Evolutionary conservation across 2,329 filamentous ascomycete species (phyloP).

Genomic region (Myriosclerotinia duriaeana): DNA sequence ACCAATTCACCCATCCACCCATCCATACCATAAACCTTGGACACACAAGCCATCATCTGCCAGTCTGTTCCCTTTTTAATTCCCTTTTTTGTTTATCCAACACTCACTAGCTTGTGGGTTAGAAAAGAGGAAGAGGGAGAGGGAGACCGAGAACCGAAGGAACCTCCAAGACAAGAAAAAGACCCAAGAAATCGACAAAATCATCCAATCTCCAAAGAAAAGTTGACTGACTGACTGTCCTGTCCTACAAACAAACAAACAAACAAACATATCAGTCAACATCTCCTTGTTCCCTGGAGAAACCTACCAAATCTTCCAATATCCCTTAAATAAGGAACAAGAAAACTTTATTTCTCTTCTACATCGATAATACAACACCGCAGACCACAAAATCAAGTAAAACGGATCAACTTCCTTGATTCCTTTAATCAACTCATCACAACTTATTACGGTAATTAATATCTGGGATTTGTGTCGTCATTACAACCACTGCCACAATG

Average conservation of each 20-base stretch:
- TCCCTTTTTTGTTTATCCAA: background rate
- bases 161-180: too few relatives aligned
- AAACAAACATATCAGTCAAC: conserved; percentile 1
- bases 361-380: conserved; percentile 7
- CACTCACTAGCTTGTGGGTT: background rate
- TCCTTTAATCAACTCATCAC: conserved; percentile 6
- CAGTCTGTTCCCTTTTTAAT: conserved; percentile 13
- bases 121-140: background rate
- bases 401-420: conserved; percentile 1
- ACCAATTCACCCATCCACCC: conserved; percentile 2
- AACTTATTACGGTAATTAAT: conserved; percentile 8
- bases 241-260: background rate
- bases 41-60: too few relatives aligned
- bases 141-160: conserved; percentile 1
- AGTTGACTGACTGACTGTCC: background rate
- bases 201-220: background rate
- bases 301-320: background rate
- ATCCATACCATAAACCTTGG: too few relatives aligned
- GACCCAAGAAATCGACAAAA: conserved; percentile 4
- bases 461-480: conserved; percentile 1
- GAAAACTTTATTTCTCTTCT: background rate
- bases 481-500: conserved; percentile 34
- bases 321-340: background rate
- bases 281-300: background rate
- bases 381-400: background rate